phyloP scores from a whole-genome alignment of 2,329 filamentous ascomycete genomes.

The Neodidymelliopsis sp. region DNA sequence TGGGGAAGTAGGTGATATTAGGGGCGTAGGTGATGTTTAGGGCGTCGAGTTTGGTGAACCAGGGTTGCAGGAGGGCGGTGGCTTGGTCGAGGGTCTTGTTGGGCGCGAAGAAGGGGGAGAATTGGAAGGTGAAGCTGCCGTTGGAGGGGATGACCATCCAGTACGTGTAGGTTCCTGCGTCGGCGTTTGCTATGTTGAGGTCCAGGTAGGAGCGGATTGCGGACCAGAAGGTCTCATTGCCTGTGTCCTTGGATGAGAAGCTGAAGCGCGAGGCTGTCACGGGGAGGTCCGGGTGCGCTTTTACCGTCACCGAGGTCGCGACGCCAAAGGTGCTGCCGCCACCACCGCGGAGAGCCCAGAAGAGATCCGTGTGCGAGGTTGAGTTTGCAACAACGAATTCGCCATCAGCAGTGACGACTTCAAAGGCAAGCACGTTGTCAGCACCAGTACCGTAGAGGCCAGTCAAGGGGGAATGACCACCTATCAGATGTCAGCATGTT shows the following conservation, averaged over 20 bases:
- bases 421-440: constrained; percentile 46
- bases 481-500: constrained; percentile 1
- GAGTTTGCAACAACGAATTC: constrained; percentile 41
- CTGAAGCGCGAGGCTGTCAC: constrained; percentile 43
- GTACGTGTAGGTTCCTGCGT: constrained; percentile 47
- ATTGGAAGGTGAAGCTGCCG: constrained; percentile 43
- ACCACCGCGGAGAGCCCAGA: constrained; percentile 48
- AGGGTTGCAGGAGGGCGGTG: constrained; percentile 41
- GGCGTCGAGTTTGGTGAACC: constrained; percentile 38
- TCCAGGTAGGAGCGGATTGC: constrained; percentile 40
- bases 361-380: constrained; percentile 42
- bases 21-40: constrained; percentile 43
- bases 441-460: constrained; percentile 52
- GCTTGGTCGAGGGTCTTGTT: constrained; percentile 42
- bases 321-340: constrained; percentile 47
- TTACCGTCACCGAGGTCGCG: constrained; percentile 44
- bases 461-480: constrained; percentile 62
- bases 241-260: constrained; percentile 40
- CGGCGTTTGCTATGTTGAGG: constrained; percentile 46
- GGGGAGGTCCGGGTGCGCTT: constrained; percentile 43
- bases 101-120: constrained; percentile 47
- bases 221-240: constrained; percentile 48
- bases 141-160: constrained; percentile 43
- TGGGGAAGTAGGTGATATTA: constrained; percentile 44
- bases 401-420: constrained; percentile 44